Conservation (phyloP, 1,284 basidiomycete genomes). For the Thecaphora thlaspeos region DNA sequence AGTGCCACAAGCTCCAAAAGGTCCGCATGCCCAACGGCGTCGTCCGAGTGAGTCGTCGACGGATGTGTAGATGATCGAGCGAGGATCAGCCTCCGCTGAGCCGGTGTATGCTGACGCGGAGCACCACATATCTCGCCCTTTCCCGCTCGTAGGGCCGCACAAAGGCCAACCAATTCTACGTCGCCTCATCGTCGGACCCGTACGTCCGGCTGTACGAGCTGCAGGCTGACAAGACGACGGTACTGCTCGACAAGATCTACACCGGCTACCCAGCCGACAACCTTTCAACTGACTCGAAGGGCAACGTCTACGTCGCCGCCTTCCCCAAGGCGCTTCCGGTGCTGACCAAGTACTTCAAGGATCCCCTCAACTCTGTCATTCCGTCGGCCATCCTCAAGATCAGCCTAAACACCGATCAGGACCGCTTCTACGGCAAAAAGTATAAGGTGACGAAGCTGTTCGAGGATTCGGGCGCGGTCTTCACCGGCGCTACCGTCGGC, state of each 20-base stretch:
- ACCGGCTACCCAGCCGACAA: conserved; percentile 42
- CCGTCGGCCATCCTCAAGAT: conserved; percentile 33
- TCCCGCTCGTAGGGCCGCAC: conserved; percentile 2
- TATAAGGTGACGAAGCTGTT: conserved; percentile 41
- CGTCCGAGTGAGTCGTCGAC: conserved; percentile 5
- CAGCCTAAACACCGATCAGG: conserved; percentile 30
- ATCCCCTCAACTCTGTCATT: conserved; percentile 18
- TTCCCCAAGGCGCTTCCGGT: conserved; percentile 32
- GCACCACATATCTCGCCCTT: not conserved
- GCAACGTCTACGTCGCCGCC: conserved; percentile 30
- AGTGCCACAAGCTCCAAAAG: conserved; percentile 40
- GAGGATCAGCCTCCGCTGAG: too few species aligned
- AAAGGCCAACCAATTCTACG: conserved; percentile 25
- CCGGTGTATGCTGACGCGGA: not conserved
- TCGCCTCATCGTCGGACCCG: conserved; percentile 24
- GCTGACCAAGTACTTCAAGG: conserved; percentile 21
- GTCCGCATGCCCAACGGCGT: conserved; percentile 41
- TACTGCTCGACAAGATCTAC: conserved; percentile 34
- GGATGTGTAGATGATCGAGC: too few species aligned
- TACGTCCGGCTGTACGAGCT: conserved; percentile 32
- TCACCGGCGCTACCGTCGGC: conserved; percentile 25
- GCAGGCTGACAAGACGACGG: conserved; percentile 33
- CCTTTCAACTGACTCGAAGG: conserved; percentile 33
- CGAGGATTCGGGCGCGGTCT: conserved; percentile 33
- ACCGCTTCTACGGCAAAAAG: conserved; percentile 45